Evolutionary conservation across 192 early-diverging fungal species (phyloP).

Genomic region (Coemansia sp.): DNA sequence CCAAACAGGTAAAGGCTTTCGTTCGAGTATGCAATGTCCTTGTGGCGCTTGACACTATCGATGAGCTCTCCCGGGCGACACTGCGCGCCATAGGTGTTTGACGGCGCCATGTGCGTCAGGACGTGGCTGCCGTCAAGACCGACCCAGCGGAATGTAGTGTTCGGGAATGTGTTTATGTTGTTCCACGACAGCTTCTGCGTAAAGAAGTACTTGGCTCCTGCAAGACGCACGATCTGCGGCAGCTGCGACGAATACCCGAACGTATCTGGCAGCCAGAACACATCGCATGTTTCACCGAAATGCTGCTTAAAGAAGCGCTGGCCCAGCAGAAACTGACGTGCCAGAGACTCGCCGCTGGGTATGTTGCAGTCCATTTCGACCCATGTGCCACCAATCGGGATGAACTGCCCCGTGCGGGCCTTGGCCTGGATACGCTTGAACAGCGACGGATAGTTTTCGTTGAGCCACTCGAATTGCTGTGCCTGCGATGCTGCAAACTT

Average conservation of each 20-base stretch:
- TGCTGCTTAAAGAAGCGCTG: slow-evolving; percentile 83
- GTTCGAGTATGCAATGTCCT: slow-evolving; percentile 81
- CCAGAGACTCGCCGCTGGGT: slow-evolving; percentile 88
- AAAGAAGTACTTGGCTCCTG: slow-evolving; percentile 90
- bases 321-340: slow-evolving; percentile 90
- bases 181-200: slow-evolving; percentile 99
- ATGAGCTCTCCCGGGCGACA: slow-evolving; percentile 63
- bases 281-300: slow-evolving; percentile 67
- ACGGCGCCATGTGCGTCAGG: slow-evolving; percentile 85
- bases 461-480: slow-evolving; percentile 92
- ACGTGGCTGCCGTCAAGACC: slow-evolving; percentile 82
- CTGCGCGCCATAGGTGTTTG: slow-evolving; percentile 80
- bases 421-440: slow-evolving; percentile 74
- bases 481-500: slow-evolving; percentile 91
- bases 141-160: slow-evolving; percentile 93
- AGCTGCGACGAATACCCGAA: slow-evolving; percentile 89
- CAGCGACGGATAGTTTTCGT: slow-evolving; percentile 80
- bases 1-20: slow-evolving; percentile 84
- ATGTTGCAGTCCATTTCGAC: slow-evolving; percentile 99
- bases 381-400: slow-evolving; percentile 94
- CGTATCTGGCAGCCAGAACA: slow-evolving; percentile 93
- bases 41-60: slow-evolving; percentile 77
- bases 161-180: slow-evolving; percentile 96
- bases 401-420: slow-evolving; percentile 71
- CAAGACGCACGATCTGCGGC: slow-evolving; percentile 81